A percentile compares a stretch with the other conserved stretches of the same genome.
Evolutionary conservation across 805 yeast species (phyloP).

Genomic region (Myxozyma nipponensis): DNA sequence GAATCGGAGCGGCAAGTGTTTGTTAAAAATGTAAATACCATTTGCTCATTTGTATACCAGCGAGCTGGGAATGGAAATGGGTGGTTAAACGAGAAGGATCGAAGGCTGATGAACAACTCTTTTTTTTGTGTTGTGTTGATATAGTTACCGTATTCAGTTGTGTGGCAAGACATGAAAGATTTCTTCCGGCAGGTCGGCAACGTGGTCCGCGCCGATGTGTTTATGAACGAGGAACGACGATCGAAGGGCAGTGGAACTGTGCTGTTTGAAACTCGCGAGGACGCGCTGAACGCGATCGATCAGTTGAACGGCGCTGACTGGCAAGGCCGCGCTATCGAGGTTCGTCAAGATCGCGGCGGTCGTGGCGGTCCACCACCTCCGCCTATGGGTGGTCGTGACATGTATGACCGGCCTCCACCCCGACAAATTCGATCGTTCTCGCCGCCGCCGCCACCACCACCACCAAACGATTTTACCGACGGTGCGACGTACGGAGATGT

Average conservation of each 20-base stretch:
- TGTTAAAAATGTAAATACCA: conserved; percentile 1
- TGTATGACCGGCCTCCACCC: no score
- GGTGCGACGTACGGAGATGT: conserved; percentile 62
- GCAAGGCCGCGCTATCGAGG: conserved; percentile 75
- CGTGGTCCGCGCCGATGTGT: conserved; percentile 79
- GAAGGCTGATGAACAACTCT: conserved; percentile 23
- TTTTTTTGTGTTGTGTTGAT: conserved; percentile 69
- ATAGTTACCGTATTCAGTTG: conserved; percentile 77
- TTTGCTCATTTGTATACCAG: not conserved
- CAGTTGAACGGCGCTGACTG: conserved; percentile 63
- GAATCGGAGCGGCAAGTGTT: not conserved
- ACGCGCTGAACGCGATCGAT: conserved; percentile 67
- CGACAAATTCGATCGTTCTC: not conserved
- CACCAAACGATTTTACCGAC: conserved; percentile 51
- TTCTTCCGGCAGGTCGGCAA: conserved; percentile 72
- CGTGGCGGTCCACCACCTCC: conserved; percentile 14
- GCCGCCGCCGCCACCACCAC: conserved; percentile 10
- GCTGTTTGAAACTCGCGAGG: conserved; percentile 59
- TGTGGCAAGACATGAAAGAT: conserved; percentile 84
- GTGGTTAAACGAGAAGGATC: not conserved
- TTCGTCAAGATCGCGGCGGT: conserved; percentile 58
- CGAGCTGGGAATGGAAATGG: not conserved
- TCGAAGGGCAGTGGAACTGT: conserved; percentile 88
- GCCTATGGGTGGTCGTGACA: conserved; percentile 2
- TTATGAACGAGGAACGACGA: conserved; percentile 60